phyloP scores from a whole-genome alignment of 768 basidiomycete species.

The Xerocomellus intermedius region DNA sequence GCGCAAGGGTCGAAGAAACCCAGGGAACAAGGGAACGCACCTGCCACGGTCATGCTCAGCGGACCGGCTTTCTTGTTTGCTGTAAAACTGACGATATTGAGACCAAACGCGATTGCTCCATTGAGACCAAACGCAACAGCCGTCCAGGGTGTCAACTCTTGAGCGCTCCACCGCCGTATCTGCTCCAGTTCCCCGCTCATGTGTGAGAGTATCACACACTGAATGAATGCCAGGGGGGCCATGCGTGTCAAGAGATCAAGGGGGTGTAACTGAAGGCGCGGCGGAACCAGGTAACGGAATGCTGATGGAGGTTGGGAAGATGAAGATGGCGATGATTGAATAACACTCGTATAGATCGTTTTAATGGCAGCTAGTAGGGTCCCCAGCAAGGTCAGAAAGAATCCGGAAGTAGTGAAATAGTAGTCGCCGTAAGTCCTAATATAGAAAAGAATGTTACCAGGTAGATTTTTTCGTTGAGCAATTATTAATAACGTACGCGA shows the following conservation, averaged over 20 bases:
- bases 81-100: conserved; percentile 93
- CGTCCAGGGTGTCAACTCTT: conserved; percentile 39
- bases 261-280: conserved; percentile 56
- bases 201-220: conserved; percentile 78
- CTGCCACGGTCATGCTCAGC: conserved; percentile 88
- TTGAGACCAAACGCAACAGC: conserved; percentile 66
- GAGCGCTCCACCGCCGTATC: conserved; percentile 49
- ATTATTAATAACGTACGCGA: conserved; percentile 56
- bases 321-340: conserved; percentile 47
- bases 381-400: conserved; percentile 85
- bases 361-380: conserved; percentile 92
- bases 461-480: neutral
- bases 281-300: conserved; percentile 28
- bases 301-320: conserved; percentile 13
- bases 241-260: conserved; percentile 87
- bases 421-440: conserved; percentile 92
- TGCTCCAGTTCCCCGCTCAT: conserved; percentile 75
- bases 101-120: conserved; percentile 83
- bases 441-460: neutral
- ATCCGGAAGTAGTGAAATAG: conserved; percentile 82
- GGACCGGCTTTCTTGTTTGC: conserved; percentile 93
- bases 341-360: conserved; percentile 86
- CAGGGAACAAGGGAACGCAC: conserved; percentile 38
- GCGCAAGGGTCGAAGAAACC: neutral
- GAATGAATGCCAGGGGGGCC: conserved; percentile 87